Conservation (phyloP, 768 basidiomycete species). For the Lactarius quietus region DNA sequence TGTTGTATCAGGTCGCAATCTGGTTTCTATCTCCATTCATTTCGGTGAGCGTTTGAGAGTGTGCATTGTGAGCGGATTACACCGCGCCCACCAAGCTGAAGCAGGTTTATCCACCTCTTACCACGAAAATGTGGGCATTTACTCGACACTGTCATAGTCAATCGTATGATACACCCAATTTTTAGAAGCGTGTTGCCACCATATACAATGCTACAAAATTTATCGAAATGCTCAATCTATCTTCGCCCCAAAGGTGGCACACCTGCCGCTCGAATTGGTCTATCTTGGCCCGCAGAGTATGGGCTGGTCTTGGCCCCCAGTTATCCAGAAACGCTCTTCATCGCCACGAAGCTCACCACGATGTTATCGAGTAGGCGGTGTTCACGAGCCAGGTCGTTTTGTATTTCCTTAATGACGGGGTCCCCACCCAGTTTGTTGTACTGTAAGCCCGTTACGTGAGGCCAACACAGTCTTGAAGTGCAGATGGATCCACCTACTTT, state of each 20-base stretch:
- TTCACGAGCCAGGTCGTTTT: conserved; percentile 37
- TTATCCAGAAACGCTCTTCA: conserved; percentile 60
- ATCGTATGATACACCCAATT: neutral
- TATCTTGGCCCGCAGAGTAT: too few species aligned
- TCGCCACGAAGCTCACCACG: conserved; percentile 74
- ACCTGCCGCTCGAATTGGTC: neutral
- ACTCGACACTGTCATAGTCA: neutral
- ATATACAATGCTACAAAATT: neutral
- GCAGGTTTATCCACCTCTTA: neutral
- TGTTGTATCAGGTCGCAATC: neutral
- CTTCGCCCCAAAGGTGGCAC: neutral
- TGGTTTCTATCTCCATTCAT: neutral
- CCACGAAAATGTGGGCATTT: neutral
- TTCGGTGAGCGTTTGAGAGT: neutral
- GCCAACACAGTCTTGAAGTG: conserved; percentile 31
- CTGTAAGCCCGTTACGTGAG: conserved; percentile 45
- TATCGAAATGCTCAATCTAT: neutral
- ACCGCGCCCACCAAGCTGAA: neutral
- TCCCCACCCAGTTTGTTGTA: conserved; percentile 69
- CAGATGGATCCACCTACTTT: conserved; percentile 49
- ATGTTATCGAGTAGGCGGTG: conserved; percentile 54
- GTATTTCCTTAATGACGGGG: conserved; percentile 36
- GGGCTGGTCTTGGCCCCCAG: neutral
- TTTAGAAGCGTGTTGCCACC: neutral
- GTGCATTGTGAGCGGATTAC: neutral